A percentile compares a stretch with the other conserved stretches of the same genome.
phyloP scores from a whole-genome alignment of 2,329 filamentous ascomycete species.

The Onygenales sp. region DNA sequence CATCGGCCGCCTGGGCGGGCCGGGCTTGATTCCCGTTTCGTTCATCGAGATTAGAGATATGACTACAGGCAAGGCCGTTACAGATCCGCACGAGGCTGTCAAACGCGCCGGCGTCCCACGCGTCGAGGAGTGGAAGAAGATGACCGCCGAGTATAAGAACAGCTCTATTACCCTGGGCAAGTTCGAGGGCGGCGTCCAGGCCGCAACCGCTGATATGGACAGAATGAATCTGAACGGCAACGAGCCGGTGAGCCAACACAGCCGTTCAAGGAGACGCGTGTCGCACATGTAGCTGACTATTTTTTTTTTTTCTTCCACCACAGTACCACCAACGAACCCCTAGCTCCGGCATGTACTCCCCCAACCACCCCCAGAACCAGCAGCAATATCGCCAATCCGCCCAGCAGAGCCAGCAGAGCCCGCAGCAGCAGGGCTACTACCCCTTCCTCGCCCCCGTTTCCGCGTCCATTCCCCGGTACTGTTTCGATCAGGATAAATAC shows the following conservation, averaged over 20 bases:
- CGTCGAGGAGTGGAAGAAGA: constrained; percentile 99
- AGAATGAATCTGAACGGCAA: constrained; percentile 63
- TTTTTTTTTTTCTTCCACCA: constrained; percentile 1
- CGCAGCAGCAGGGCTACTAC: constrained; percentile 38
- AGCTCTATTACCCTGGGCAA: constrained; percentile 95
- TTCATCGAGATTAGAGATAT: constrained; percentile 96
- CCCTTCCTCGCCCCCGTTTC: constrained; percentile 59
- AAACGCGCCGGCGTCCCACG: constrained; percentile 80
- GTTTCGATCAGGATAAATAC: constrained; percentile 94
- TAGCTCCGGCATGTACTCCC: constrained; percentile 22
- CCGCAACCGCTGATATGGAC: constrained; percentile 62
- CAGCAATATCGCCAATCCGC: constrained; percentile 16
- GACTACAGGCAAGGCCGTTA: constrained; percentile 71
- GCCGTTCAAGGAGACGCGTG: constrained; percentile 12
- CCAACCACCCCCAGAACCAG: constrained; percentile 36
- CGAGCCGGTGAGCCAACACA: constrained; percentile 36
- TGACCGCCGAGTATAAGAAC: constrained; percentile 98
- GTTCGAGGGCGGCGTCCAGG: constrained; percentile 47
- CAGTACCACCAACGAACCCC: constrained; percentile 30
- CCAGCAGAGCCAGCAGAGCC: neutral
- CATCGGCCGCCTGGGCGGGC: constrained; percentile 92
- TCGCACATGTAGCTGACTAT: constrained; percentile 9
- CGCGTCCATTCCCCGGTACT: constrained; percentile 84
- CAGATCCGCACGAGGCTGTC: constrained; percentile 76
- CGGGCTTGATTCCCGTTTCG: constrained; percentile 88